A percentile compares a stretch with the other conserved stretches of the same genome.
Conservation (phyloP, 1,284 basidiomycete species). For the Vanrija sp. region DNA sequence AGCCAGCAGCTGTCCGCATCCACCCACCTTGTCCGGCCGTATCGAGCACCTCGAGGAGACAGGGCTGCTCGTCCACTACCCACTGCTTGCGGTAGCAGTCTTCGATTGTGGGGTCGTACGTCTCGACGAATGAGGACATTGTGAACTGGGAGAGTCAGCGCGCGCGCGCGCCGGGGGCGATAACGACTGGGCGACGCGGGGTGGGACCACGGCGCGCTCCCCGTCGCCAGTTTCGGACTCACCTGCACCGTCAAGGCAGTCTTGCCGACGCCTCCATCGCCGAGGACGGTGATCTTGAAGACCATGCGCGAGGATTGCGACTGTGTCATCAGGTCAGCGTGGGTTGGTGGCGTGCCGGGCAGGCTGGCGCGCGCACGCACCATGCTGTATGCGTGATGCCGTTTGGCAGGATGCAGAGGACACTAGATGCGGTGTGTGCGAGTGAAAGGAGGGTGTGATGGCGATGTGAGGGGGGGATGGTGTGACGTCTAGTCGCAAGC, state of each 20-base stretch:
- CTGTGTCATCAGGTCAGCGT: background rate
- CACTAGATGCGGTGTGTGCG: background rate
- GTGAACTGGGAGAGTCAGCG: conserved; percentile 62
- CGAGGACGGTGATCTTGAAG: conserved; percentile 73
- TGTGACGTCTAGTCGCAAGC: background rate
- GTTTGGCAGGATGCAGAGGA: background rate
- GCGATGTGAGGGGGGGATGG: background rate
- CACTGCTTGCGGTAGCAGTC: conserved; percentile 90
- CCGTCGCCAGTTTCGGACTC: conserved; percentile 39
- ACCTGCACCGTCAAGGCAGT: conserved; percentile 94
- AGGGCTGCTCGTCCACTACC: conserved; percentile 85
- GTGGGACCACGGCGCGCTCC: too few relatives aligned
- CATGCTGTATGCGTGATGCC: background rate
- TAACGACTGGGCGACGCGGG: background rate
- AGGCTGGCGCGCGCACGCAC: background rate
- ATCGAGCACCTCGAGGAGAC: conserved; percentile 88
- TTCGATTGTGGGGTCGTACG: conserved; percentile 70
- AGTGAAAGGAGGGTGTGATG: background rate
- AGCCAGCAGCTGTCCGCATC: background rate
- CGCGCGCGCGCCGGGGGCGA: background rate
- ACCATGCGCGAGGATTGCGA: conserved; percentile 32
- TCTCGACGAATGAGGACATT: conserved; percentile 81
- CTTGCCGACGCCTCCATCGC: conserved; percentile 97
- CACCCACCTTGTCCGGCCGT: conserved; percentile 83
- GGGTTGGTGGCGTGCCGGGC: background rate